A percentile compares a stretch with the other conserved stretches of the same genome.
phyloP scores from a whole-genome alignment of 2,329 filamentous ascomycete genomes.

The Aspergillus ustus region DNA sequence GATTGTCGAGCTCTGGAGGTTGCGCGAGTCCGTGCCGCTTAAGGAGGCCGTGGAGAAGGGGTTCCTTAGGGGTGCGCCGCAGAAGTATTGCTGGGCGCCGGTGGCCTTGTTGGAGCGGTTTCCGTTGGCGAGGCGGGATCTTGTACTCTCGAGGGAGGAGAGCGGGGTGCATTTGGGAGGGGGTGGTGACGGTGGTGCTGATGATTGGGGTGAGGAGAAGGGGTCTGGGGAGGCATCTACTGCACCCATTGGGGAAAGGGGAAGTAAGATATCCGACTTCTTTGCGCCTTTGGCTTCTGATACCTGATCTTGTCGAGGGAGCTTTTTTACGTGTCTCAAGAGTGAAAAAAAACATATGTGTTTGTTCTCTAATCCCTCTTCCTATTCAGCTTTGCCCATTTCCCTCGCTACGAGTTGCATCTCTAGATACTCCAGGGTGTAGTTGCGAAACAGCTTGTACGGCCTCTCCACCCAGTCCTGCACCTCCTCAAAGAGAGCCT shows the following conservation, averaged over 20 bases:
- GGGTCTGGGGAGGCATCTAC: neutral
- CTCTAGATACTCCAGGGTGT: constrained; percentile 12
- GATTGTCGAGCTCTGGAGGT: constrained; percentile 62
- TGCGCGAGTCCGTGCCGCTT: constrained; percentile 57
- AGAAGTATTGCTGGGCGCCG: constrained; percentile 44
- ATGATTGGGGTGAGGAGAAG: neutral
- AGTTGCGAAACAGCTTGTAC: constrained; percentile 11
- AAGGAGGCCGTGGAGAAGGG: constrained; percentile 56
- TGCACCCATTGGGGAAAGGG: neutral
- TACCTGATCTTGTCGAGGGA: too few species aligned
- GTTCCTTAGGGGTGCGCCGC: constrained; percentile 58
- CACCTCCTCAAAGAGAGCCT: constrained; percentile 5
- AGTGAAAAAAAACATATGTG: too few species aligned
- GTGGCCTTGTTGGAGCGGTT: constrained; percentile 14
- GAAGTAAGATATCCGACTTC: neutral
- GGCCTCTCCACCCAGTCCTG: constrained; percentile 12
- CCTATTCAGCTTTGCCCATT: neutral
- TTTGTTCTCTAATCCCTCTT: too few species aligned
- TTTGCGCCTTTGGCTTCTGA: neutral
- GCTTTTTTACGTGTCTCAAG: too few species aligned
- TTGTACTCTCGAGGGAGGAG: constrained; percentile 11
- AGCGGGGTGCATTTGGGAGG: neutral
- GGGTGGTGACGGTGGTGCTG: neutral
- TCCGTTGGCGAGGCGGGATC: constrained; percentile 17
- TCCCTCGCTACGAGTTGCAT: constrained; percentile 4